Conservation (phyloP, 768 basidiomycete species). For the Lentinula aciculospora region DNA sequence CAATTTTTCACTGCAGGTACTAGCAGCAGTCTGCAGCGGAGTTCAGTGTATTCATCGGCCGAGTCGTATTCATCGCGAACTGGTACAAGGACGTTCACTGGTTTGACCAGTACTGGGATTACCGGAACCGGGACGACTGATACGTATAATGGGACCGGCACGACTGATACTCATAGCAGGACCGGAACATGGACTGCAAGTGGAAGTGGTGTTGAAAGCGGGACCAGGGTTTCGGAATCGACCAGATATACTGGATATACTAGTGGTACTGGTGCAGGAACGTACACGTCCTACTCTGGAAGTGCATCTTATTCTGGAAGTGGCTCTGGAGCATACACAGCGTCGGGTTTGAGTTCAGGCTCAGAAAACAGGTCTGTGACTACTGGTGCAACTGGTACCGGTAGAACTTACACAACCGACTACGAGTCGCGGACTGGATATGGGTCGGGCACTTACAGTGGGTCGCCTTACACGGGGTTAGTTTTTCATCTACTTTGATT, state of each 20-base stretch:
- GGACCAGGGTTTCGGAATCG: slow-evolving; percentile 1
- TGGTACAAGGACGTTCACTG: slow-evolving; percentile 6
- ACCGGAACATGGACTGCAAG: background rate
- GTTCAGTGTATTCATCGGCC: slow-evolving; percentile 7
- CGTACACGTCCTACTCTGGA: slow-evolving; percentile 27
- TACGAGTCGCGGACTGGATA: slow-evolving; percentile 6
- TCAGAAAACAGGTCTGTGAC: slow-evolving; percentile 15
- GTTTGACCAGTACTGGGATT: slow-evolving; percentile 1
- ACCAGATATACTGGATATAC: slow-evolving; percentile 6
- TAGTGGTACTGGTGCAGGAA: slow-evolving; percentile 7
- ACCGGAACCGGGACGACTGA: slow-evolving; percentile 1
- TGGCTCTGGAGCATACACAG: slow-evolving; percentile 12
- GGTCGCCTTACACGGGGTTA: slow-evolving; percentile 7
- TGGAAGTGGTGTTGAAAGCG: background rate
- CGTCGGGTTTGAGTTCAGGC: slow-evolving; percentile 14
- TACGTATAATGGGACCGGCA: slow-evolving; percentile 1
- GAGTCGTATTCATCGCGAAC: slow-evolving; percentile 5
- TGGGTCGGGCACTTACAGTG: background rate
- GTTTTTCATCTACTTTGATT: background rate
- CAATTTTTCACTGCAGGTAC: slow-evolving; percentile 4
- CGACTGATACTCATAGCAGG: slow-evolving; percentile 3
- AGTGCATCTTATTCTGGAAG: slow-evolving; percentile 27
- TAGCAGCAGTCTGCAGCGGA: background rate
- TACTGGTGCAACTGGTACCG: background rate
- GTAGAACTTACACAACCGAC: slow-evolving; percentile 4